Percentiles rank a stretch among this genome's conserved stretches.
Conservation (phyloP, 352 stramenopile genomes). For the Blastocystis sp. region DNA sequence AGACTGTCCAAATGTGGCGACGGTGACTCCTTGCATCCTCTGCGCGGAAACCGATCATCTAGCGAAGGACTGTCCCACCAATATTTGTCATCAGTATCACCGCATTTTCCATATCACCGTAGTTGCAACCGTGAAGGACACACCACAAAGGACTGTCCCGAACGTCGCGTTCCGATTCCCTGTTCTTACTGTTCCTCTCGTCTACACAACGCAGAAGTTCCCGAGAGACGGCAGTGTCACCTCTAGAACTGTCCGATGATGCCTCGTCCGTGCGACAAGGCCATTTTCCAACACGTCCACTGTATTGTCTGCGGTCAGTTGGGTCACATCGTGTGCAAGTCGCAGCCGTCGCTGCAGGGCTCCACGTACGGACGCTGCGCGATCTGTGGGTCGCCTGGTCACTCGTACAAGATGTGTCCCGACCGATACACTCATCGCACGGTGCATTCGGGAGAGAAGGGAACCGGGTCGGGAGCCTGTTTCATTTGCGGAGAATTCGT, state of each 20-base stretch:
- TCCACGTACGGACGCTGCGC: background rate
- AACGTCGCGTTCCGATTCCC: background rate
- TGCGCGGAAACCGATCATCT: background rate
- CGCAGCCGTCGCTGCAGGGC: background rate
- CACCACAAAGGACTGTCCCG: background rate
- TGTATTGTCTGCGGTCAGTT: conserved; percentile 10
- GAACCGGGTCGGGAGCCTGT: background rate
- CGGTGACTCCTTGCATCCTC: background rate
- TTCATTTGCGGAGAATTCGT: conserved; percentile 32
- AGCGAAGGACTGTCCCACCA: background rate
- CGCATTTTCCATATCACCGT: background rate
- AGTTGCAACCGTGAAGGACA: conserved; percentile 29
- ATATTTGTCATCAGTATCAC: background rate
- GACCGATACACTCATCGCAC: conserved; percentile 16
- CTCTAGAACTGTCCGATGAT: conserved; percentile 16
- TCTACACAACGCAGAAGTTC: background rate
- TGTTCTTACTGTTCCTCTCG: conserved; percentile 33
- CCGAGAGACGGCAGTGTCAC: background rate
- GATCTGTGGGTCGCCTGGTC: conserved; percentile 5
- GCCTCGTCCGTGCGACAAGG: conserved; percentile 16
- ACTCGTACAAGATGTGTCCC: background rate
- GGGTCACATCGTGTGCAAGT: conserved; percentile 27
- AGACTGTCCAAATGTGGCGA: background rate
- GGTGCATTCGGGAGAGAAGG: background rate
- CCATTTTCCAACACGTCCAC: conserved; percentile 11